Percentiles rank a stretch among this genome's conserved stretches.
These are phyloP conservation scores for Elasticomyces elasticus DNA, from an alignment of 495 filamentous ascomycete species.

Conservation along the genomic window DNA sequence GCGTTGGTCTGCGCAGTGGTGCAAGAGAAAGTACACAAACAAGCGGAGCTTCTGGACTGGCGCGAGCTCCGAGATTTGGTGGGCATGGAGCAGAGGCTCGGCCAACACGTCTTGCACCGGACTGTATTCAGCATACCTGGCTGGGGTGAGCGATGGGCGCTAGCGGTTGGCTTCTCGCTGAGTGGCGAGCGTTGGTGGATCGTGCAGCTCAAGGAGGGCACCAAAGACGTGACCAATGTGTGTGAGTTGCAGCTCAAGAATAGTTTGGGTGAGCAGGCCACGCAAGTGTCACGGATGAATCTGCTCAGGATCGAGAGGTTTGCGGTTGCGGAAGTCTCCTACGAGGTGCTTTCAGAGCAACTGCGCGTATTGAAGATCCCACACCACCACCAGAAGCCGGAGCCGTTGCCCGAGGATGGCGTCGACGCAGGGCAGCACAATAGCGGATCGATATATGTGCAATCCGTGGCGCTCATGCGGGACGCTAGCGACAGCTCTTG, in stretches of 20 bases:
- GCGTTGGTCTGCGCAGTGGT: constrained; percentile 18
- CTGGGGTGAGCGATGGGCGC: constrained; percentile 28
- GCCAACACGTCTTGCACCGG: constrained; percentile 22
- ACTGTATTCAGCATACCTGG: constrained; percentile 21
- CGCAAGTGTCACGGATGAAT: neutral
- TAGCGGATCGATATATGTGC: constrained; percentile 4
- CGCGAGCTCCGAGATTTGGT: constrained; percentile 6
- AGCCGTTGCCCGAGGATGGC: neutral
- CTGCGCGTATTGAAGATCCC: constrained; percentile 1
- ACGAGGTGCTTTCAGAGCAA: constrained; percentile 4
- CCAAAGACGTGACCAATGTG: neutral
- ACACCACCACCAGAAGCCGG: neutral
- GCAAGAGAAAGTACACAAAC: constrained; percentile 19
- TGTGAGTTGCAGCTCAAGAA: neutral
- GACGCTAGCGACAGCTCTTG: neutral
- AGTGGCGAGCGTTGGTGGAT: constrained; percentile 32
- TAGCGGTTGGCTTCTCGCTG: constrained; percentile 25
- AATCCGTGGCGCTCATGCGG: constrained; percentile 13
- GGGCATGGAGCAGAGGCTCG: constrained; percentile 15
- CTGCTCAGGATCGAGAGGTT: constrained; percentile 8
- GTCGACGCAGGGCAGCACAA: neutral
- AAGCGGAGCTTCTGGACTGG: constrained; percentile 28
- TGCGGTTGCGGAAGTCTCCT: constrained; percentile 9
- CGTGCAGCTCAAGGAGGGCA: constrained; percentile 15
- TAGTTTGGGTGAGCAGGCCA: neutral